Conservation (phyloP, 768 basidiomycete genomes). For the Podaxis carcinomalis region DNA sequence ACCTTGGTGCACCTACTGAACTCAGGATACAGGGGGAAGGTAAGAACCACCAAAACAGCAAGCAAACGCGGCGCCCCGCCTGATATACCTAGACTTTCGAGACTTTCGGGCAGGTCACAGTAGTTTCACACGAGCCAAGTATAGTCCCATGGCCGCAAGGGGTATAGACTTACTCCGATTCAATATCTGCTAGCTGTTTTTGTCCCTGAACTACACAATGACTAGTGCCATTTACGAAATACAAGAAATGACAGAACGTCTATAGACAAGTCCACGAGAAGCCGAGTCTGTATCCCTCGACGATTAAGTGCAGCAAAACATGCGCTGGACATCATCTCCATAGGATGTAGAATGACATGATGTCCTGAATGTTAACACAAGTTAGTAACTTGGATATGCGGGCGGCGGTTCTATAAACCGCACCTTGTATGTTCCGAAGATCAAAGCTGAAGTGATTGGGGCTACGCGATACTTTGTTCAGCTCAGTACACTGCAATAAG, state of each 20-base stretch:
- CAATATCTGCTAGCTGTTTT: background rate
- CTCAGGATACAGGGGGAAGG: background rate
- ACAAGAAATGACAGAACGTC: too few relatives aligned
- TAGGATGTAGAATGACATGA: slow-evolving; percentile 6
- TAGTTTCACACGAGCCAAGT: background rate
- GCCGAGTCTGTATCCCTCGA: too few relatives aligned
- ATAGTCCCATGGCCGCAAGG: background rate
- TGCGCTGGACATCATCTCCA: background rate
- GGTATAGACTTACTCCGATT: background rate
- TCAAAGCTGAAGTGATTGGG: slow-evolving; percentile 1
- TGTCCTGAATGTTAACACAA: background rate
- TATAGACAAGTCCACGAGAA: too few relatives aligned
- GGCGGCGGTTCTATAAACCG: background rate
- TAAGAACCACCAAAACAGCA: background rate
- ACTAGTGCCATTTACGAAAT: too few relatives aligned
- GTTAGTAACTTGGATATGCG: background rate
- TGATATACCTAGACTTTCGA: background rate
- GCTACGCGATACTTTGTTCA: background rate
- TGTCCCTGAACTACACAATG: too few relatives aligned
- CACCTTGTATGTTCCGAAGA: slow-evolving; percentile 11
- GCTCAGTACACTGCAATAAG: background rate
- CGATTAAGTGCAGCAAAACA: too few relatives aligned
- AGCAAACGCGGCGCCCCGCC: background rate
- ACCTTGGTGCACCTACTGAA: background rate
- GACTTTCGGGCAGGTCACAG: background rate